A percentile compares a stretch with the other conserved stretches of the same genome.
Conservation (phyloP, 2,329 filamentous ascomycete species). For the Monosporascus sp. region DNA sequence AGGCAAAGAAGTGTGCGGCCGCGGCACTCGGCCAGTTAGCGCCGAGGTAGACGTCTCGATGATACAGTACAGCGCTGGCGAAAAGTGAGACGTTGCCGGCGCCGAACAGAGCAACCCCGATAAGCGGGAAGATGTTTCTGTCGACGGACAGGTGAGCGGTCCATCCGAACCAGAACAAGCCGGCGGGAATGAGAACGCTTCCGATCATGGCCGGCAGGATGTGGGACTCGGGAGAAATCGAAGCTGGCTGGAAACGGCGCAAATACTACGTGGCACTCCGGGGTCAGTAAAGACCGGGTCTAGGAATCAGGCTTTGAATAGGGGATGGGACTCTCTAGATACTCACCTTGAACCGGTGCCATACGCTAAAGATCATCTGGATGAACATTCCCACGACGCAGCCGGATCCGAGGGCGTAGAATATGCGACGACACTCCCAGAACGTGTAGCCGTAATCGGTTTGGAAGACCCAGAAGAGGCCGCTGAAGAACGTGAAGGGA, state of each 20-base stretch:
- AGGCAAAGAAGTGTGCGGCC: conserved; percentile 52
- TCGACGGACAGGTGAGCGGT: conserved; percentile 34
- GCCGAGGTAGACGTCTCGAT: conserved; percentile 50
- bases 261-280: no score
- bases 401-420: conserved; percentile 40
- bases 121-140: conserved; percentile 44
- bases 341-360: no score
- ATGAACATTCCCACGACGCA: conserved; percentile 38
- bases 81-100: conserved; percentile 58
- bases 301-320: no score
- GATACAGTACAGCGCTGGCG: conserved; percentile 32
- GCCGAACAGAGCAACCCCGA: conserved; percentile 50
- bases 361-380: conserved; percentile 25
- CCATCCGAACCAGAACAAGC: conserved; percentile 59
- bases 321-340: no score
- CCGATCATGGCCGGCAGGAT: conserved; percentile 56
- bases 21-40: conserved; percentile 51
- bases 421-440: conserved; percentile 38
- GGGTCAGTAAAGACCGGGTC: no score
- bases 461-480: conserved; percentile 43
- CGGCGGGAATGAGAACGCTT: conserved; percentile 44
- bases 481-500: conserved; percentile 47
- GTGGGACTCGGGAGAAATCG: conserved; percentile 48
- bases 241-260: conserved; percentile 25
- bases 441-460: conserved; percentile 37